Evolutionary conservation across 805 yeast genomes (phyloP).

Genomic region (Teunomyces barrocoloradensis): DNA sequence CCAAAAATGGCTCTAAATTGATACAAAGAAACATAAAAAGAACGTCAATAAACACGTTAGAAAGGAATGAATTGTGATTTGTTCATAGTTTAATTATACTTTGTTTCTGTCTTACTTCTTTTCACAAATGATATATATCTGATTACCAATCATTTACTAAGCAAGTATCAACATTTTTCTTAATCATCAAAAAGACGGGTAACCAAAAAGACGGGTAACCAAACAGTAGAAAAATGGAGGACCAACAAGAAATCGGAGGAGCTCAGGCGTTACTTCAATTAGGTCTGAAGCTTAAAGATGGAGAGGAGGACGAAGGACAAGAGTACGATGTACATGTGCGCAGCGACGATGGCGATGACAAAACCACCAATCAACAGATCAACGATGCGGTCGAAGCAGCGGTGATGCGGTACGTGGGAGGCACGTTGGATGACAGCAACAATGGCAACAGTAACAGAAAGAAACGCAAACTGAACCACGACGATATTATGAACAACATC

Average conservation of each 20-base stretch:
- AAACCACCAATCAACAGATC: constrained; percentile 36
- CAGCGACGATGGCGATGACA: constrained; percentile 14
- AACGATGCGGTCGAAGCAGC: constrained; percentile 72
- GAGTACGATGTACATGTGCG: not conserved
- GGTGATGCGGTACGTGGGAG: constrained; percentile 70
- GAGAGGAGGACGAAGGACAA: constrained; percentile 5
- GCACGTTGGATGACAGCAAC: constrained; percentile 37
- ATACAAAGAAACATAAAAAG: not conserved
- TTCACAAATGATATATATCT: too few relatives aligned
- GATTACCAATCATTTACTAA: too few relatives aligned
- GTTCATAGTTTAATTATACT: too few relatives aligned
- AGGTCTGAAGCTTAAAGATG: constrained; percentile 30
- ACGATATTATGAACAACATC: constrained; percentile 36
- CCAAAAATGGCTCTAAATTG: not conserved
- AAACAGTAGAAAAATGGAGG: constrained; percentile 20
- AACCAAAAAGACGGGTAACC: not conserved
- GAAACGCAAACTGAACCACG: constrained; percentile 27
- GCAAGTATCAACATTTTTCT: constrained; percentile 5
- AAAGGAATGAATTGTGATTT: too few relatives aligned
- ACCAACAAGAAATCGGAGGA: constrained; percentile 44
- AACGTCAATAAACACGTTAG: too few relatives aligned
- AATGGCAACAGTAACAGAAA: constrained; percentile 7
- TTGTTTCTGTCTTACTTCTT: too few relatives aligned
- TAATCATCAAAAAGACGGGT: constrained; percentile 9
- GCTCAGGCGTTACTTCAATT: constrained; percentile 45